Conservation (phyloP, 78 protist species). For the Dictyostelium firmibasis region DNA sequence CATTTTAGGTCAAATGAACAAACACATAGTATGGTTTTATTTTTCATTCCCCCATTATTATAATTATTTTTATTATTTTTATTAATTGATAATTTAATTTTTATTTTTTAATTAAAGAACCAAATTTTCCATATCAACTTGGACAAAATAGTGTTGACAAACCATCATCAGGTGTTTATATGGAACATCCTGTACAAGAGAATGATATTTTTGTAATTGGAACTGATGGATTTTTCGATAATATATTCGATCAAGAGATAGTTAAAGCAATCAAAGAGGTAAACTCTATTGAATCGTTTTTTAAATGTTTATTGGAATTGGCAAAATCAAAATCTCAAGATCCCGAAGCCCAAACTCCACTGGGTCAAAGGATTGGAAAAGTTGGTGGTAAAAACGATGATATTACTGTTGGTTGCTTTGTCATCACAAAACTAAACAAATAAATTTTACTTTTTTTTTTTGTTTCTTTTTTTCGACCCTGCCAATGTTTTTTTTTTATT, state of each 20-base stretch:
- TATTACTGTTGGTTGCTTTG: constrained; percentile 71
- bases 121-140: constrained; percentile 71
- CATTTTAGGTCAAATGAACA: constrained; percentile 48
- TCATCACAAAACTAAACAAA: background rate
- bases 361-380: background rate
- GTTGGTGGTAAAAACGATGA: constrained; percentile 67
- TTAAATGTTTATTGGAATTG: constrained; percentile 11
- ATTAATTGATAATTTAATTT: background rate
- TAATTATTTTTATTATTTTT: background rate
- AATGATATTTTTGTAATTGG: constrained; percentile 81
- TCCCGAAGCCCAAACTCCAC: constrained; percentile 14
- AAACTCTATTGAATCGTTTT: constrained; percentile 38
- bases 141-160: constrained; percentile 45
- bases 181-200: constrained; percentile 31
- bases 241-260: constrained; percentile 59
- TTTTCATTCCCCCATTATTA: background rate
- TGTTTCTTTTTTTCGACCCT: background rate
- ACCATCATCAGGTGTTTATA: constrained; percentile 54
- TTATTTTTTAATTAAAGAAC: constrained; percentile 8
- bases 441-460: background rate
- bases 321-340: constrained; percentile 57
- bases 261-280: constrained; percentile 40
- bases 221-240: constrained; percentile 79
- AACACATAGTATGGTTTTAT: constrained; percentile 41
- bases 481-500: background rate